Percentiles rank a stretch among this genome's conserved stretches.
Evolutionary conservation across 1,284 basidiomycete genomes (phyloP).

Genomic region (Hemileia vastatrix): DNA sequence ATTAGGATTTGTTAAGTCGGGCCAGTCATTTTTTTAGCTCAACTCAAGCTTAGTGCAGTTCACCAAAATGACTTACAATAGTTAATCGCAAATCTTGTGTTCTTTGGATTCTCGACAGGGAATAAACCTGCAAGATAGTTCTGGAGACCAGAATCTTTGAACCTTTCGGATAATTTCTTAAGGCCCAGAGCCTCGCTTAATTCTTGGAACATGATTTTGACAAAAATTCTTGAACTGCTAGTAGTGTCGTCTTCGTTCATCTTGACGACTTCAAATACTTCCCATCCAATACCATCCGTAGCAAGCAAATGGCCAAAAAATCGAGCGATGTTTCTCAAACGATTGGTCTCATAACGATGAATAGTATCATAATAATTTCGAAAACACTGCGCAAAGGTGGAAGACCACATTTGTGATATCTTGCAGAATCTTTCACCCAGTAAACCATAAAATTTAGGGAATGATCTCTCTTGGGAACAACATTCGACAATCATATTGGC

Average conservation of each 20-base stretch:
- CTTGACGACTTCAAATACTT: conserved; percentile 68
- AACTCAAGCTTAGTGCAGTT: too few species aligned
- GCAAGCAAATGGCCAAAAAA: conserved; percentile 87
- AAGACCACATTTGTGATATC: conserved; percentile 86
- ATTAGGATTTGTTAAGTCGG: too few species aligned
- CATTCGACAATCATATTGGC: conserved; percentile 99
- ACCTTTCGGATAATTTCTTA: conserved; percentile 68
- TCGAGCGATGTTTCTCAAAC: conserved; percentile 87
- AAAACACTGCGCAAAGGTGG: conserved; percentile 79
- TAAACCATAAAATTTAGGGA: conserved; percentile 89
- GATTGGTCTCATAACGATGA: conserved; percentile 97
- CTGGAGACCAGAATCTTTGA: conserved; percentile 59
- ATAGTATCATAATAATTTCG: conserved; percentile 87
- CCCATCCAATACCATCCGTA: conserved; percentile 82
- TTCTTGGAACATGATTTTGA: conserved; percentile 93
- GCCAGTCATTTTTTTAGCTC: too few species aligned
- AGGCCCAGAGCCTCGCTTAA: conserved; percentile 88
- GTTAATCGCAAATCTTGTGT: conserved; percentile 95
- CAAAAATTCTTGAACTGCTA: conserved; percentile 86
- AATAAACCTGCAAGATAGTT: conserved; percentile 73
- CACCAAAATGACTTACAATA: conserved; percentile 51
- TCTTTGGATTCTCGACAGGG: conserved; percentile 89
- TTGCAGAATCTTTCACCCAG: conserved; percentile 94
- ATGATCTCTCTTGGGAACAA: conserved; percentile 97
- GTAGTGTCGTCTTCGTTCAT: conserved; percentile 98